phyloP scores from a whole-genome alignment of 2,329 filamentous ascomycete genomes.

The Penicillium sp. region DNA sequence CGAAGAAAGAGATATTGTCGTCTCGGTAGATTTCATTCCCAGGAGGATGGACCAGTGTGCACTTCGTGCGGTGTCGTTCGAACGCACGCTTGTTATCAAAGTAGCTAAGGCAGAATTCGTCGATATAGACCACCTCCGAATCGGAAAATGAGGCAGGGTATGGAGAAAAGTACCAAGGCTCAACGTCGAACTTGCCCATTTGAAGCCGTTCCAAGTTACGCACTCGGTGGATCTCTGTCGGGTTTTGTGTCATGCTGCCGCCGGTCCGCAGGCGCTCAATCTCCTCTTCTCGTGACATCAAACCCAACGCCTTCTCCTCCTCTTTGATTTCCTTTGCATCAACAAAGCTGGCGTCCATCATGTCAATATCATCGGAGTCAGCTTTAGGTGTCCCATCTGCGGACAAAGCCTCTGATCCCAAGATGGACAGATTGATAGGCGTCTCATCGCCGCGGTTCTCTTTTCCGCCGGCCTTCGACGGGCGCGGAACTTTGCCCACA shows the following conservation, averaged over 20 bases:
- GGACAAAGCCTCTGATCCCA: constrained; percentile 44
- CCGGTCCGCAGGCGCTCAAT: constrained; percentile 94
- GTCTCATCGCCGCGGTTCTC: constrained; percentile 60
- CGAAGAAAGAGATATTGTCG: constrained; percentile 89
- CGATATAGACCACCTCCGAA: constrained; percentile 90
- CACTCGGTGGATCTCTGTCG: constrained; percentile 93
- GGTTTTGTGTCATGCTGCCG: constrained; percentile 98
- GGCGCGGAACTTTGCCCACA: constrained; percentile 50
- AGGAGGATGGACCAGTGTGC: constrained; percentile 86
- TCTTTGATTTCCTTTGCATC: constrained; percentile 39
- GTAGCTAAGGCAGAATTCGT: constrained; percentile 95
- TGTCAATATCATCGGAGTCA: constrained; percentile 49
- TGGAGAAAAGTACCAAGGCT: constrained; percentile 98
- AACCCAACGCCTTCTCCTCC: constrained; percentile 42
- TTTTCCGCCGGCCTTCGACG: constrained; percentile 64
- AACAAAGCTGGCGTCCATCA: constrained; percentile 43
- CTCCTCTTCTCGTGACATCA: constrained; percentile 76
- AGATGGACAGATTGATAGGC: constrained; percentile 36
- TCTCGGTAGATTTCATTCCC: constrained; percentile 98
- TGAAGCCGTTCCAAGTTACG: constrained; percentile 93
- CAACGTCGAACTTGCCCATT: constrained; percentile 89
- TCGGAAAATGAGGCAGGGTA: constrained; percentile 90
- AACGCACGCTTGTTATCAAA: constrained; percentile 85
- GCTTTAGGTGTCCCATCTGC: constrained; percentile 46
- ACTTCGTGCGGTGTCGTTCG: constrained; percentile 84